Evolutionary conservation across 2,329 filamentous ascomycete genomes (phyloP).

Genomic region (Cryphonectria naterciae): DNA sequence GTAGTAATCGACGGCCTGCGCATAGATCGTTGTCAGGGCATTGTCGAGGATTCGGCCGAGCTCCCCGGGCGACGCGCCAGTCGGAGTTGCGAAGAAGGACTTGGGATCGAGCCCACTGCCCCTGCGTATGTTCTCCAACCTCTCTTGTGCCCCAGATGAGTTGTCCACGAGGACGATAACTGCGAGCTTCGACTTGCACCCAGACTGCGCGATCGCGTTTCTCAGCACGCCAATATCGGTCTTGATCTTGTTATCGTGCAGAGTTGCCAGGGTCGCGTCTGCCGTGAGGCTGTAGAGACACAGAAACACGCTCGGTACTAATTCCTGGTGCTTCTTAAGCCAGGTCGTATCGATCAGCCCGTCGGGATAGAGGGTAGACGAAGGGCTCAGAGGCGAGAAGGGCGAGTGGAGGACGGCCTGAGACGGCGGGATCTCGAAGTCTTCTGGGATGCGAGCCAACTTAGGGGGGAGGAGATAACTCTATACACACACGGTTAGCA

Average conservation of each 20-base stretch:
- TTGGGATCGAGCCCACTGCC: slow-evolving; percentile 82
- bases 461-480: slow-evolving; percentile 61
- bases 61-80: slow-evolving; percentile 71
- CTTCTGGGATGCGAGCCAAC: slow-evolving; percentile 57
- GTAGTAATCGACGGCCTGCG: slow-evolving; percentile 84
- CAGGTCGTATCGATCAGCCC: slow-evolving; percentile 81
- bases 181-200: slow-evolving; percentile 77
- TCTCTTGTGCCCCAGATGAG: slow-evolving; percentile 62
- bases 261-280: slow-evolving; percentile 72
- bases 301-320: slow-evolving; percentile 79
- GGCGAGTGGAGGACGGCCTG: slow-evolving; percentile 79
- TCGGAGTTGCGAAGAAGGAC: slow-evolving; percentile 82
- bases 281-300: slow-evolving; percentile 79
- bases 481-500: slow-evolving; percentile 39
- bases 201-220: slow-evolving; percentile 66
- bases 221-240: slow-evolving; percentile 82
- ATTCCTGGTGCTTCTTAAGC: slow-evolving; percentile 85
- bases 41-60: slow-evolving; percentile 74
- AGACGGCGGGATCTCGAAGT: slow-evolving; percentile 51
- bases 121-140: slow-evolving; percentile 77
- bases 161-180: slow-evolving; percentile 79
- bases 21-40: slow-evolving; percentile 73
- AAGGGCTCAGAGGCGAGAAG: slow-evolving; percentile 85
- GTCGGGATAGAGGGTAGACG: slow-evolving; percentile 84
- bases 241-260: slow-evolving; percentile 88